Evolutionary conservation across 73 alveolate genomes (phyloP), one percentile per base, ranked within the genome.

Genomic region (Blepharisma stoltei): DNA sequence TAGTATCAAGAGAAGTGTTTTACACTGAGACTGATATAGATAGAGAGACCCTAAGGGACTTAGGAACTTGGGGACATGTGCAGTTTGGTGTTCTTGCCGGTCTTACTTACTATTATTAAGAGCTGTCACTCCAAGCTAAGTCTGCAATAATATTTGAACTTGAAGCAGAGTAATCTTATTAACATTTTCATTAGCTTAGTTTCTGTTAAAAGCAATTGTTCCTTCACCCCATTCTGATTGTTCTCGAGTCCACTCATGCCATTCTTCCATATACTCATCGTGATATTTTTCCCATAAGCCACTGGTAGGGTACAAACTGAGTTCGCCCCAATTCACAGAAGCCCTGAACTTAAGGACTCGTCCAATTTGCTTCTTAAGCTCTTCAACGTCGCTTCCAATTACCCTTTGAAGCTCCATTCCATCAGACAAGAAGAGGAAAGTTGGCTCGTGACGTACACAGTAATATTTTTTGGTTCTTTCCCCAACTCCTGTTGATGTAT

Each of bases 371-470:
- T 55, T 55, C 71, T 55, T 55, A 7, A 55, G 71, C 8, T 14
- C 71, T 21, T 68, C 73, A 68, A 37, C 70, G 8, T 9, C 9
- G 68, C 71, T n/a, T 68, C 78, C 78, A 20, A 68, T 68, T 6
- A 20, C 11, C 68, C 32, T 68, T n/a, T 68, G 7, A 27, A 43
- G 6, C 25, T 68, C 78, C 6, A 43, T 8, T 6, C 78, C 78
- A 68, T 68, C 71, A 8, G 78, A 7, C 54, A 68, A 43, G 68
- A 68, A 43, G 20, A 68, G 6, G 32, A 68, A 68, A 37, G 78
- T 68, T 11, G 78, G 78, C 75, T 68, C 78, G 20, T 68, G 20
- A 7, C 54, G 8, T 6, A 68, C 73, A 6, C 23, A 37, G 25
- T 68, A 68, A 27, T 68, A 68, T 27, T 43, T 68, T 43, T 43